phyloP scores from a whole-genome alignment of 306 rosid genomes.

The Nissolia schottii region DNA sequence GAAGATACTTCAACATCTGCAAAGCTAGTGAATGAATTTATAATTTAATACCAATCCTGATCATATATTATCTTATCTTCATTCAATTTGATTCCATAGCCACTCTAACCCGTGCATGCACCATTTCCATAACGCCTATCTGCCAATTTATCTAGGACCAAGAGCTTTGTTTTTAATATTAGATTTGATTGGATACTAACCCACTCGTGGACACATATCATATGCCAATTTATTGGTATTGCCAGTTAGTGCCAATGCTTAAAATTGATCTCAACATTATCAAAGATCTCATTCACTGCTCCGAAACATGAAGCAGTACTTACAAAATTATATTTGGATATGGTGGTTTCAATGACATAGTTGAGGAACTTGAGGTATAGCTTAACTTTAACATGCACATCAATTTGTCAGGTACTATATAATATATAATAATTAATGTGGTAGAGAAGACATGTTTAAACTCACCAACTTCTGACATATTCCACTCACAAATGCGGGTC shows the following conservation, averaged over 20 bases:
- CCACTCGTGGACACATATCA: slow-evolving; percentile 35
- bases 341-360: slow-evolving; percentile 29
- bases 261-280: slow-evolving; percentile 12
- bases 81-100: slow-evolving; percentile 12
- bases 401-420: slow-evolving; percentile 5
- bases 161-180: slow-evolving; percentile 21
- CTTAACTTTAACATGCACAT: slow-evolving; percentile 1
- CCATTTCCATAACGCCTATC: not conserved
- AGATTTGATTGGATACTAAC: slow-evolving; percentile 39
- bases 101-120: slow-evolving; percentile 24
- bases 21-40: not conserved
- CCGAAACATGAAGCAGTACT: slow-evolving; percentile 43
- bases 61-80: slow-evolving; percentile 13
- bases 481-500: not conserved
- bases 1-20: not conserved
- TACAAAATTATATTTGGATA: slow-evolving; percentile 14
- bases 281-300: slow-evolving; percentile 39
- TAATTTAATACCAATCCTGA: not conserved
- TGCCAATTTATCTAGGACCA: slow-evolving; percentile 14
- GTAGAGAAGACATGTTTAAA: slow-evolving; percentile 8
- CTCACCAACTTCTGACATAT: slow-evolving; percentile 25
- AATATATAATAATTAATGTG: slow-evolving; percentile 31
- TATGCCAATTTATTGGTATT: slow-evolving; percentile 16
- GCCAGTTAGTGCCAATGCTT: slow-evolving; percentile 19
- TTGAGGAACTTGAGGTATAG: slow-evolving; percentile 3